These are phyloP conservation scores for Talaromyces nanjingensis DNA, from an alignment of 495 filamentous ascomycete genomes.

Conservation along the genomic window DNA sequence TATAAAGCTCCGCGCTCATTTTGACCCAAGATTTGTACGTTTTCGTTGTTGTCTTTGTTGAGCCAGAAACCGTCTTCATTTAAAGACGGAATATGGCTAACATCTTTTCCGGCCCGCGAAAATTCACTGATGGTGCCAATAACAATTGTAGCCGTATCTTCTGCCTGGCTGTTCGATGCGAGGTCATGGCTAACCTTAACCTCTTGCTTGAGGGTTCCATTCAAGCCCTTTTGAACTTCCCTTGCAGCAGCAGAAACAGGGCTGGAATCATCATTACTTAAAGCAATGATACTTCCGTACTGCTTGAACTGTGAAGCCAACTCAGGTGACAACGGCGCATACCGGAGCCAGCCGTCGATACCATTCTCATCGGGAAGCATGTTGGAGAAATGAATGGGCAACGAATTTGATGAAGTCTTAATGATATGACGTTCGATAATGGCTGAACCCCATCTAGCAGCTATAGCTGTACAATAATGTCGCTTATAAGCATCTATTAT, in stretches of 20 bases:
- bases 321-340: slow-evolving; percentile 45
- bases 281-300: slow-evolving; percentile 45
- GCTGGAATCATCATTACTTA: slow-evolving; percentile 44
- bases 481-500: not conserved
- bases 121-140: slow-evolving; percentile 54
- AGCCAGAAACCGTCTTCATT: slow-evolving; percentile 61
- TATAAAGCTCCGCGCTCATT: slow-evolving; percentile 65
- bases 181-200: slow-evolving; percentile 19
- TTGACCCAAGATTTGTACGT: slow-evolving; percentile 55
- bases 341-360: slow-evolving; percentile 57
- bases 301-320: slow-evolving; percentile 25
- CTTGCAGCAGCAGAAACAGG: slow-evolving; percentile 52
- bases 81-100: slow-evolving; percentile 32
- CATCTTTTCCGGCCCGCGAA: slow-evolving; percentile 25
- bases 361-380: slow-evolving; percentile 47
- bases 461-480: not conserved
- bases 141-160: slow-evolving; percentile 32
- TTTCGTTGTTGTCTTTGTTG: slow-evolving; percentile 20
- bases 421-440: not conserved
- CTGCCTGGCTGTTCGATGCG: slow-evolving; percentile 15
- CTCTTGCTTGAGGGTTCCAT: slow-evolving; percentile 43
- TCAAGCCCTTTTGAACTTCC: slow-evolving; percentile 53
- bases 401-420: not conserved
- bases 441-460: not conserved
- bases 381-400: not conserved